phyloP scores from a whole-genome alignment of 2,329 filamentous ascomycete genomes.

The Colletotrichum destructivum region DNA sequence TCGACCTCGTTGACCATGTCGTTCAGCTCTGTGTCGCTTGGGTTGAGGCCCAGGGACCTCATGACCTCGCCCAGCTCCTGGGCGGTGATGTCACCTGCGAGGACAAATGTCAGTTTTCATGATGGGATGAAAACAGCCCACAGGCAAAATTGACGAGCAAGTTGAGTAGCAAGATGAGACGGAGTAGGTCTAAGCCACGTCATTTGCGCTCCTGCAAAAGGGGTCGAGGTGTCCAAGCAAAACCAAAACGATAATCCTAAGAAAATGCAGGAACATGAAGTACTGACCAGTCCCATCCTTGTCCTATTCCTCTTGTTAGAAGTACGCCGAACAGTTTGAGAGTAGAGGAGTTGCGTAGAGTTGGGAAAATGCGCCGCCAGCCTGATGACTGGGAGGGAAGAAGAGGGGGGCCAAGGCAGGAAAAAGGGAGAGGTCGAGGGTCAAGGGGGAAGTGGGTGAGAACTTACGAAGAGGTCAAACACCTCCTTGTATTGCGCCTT shows the following conservation, averaged over 20 bases:
- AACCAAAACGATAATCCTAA: conserved; percentile 8
- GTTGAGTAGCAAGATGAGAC: conserved; percentile 26
- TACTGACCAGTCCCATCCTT: conserved; percentile 92
- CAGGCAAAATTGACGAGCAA: conserved; percentile 6
- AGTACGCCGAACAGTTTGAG: conserved; percentile 30
- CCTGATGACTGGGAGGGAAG: conserved; percentile 2
- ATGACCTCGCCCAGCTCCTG: conserved; percentile 93
- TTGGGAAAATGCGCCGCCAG: conserved; percentile 18
- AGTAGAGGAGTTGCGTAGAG: conserved; percentile 1
- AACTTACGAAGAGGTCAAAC: conserved; percentile 98
- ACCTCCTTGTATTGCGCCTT: conserved; percentile 99
- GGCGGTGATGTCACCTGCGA: conserved; percentile 87
- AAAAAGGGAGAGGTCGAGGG: conserved; percentile 20
- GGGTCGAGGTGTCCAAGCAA: conserved; percentile 15
- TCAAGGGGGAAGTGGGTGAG: conserved; percentile 8
- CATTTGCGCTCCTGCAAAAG: conserved; percentile 1
- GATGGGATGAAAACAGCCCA: conserved; percentile 27
- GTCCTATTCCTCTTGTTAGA: conserved; percentile 68
- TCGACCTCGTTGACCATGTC: conserved; percentile 97
- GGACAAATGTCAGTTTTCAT: conserved; percentile 47
- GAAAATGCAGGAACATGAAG: conserved; percentile 9
- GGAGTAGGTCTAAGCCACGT: conserved; percentile 33
- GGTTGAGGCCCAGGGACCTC: conserved; percentile 91
- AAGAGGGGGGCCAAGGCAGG: not conserved
- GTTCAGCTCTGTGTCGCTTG: conserved; percentile 89